Conservation (phyloP, 2,329 filamentous ascomycete species). For the Penicillium sp. region DNA sequence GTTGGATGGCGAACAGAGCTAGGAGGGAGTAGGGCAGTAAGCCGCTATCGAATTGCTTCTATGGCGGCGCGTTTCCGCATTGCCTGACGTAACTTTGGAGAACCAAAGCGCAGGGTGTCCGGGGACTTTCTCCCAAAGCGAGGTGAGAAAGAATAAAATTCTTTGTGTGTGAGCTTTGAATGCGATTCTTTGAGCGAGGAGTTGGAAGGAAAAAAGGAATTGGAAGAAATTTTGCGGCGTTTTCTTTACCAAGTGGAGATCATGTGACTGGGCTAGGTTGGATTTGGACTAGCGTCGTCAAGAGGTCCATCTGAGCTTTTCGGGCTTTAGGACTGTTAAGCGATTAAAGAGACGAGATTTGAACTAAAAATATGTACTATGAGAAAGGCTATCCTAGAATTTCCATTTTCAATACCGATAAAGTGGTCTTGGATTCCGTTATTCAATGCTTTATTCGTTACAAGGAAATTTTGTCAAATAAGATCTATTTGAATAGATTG, state of each 20-base stretch:
- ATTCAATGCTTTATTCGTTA: neutral
- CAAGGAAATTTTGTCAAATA: neutral
- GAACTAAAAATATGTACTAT: neutral
- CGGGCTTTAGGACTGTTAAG: too few relatives aligned
- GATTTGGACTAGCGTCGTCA: slow-evolving; percentile 6
- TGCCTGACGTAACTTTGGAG: slow-evolving; percentile 45
- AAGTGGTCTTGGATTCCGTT: too few relatives aligned
- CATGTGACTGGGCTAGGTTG: slow-evolving; percentile 25
- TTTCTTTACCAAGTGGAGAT: slow-evolving; percentile 23
- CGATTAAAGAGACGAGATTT: neutral
- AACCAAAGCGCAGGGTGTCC: slow-evolving; percentile 67
- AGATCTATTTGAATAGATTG: neutral
- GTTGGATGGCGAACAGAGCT: slow-evolving; percentile 53
- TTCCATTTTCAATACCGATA: too few relatives aligned
- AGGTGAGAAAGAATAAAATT: slow-evolving; percentile 37
- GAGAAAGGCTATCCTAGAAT: too few relatives aligned
- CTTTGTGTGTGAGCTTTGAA: slow-evolving; percentile 97
- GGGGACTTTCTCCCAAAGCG: slow-evolving; percentile 99
- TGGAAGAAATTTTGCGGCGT: slow-evolving; percentile 22
- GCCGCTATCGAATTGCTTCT: slow-evolving; percentile 88
- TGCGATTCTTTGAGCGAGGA: slow-evolving; percentile 99
- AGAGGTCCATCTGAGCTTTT: neutral
- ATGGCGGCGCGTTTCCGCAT: slow-evolving; percentile 99
- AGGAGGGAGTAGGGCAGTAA: slow-evolving; percentile 61
- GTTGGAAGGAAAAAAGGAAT: slow-evolving; percentile 55